These are phyloP conservation scores for Exserohilum turcica DNA, from an alignment of 2,329 filamentous ascomycete genomes.

Conservation along the genomic window DNA sequence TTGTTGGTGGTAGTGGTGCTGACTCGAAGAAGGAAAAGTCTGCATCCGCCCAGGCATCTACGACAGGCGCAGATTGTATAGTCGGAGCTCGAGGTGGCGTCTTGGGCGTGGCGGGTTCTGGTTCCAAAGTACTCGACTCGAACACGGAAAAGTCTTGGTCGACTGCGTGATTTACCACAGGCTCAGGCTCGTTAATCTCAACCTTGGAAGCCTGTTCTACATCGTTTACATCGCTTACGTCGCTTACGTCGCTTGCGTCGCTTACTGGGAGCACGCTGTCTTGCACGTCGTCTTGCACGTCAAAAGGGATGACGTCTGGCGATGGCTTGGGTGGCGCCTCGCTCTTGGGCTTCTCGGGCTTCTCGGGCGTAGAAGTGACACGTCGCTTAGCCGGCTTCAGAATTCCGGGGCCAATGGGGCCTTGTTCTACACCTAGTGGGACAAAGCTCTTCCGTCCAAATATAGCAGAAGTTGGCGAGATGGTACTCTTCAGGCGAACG, in stretches of 20 bases:
- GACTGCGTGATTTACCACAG: neutral
- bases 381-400: slow-evolving; percentile 33
- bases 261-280: neutral
- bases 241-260: no score
- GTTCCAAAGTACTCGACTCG: neutral
- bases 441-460: slow-evolving; percentile 39
- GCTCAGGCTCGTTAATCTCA: neutral
- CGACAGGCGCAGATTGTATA: neutral
- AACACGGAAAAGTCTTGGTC: slow-evolving; percentile 12
- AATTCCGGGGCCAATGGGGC: slow-evolving; percentile 38
- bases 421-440: slow-evolving; percentile 29
- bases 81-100: slow-evolving; percentile 12
- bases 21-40: slow-evolving; percentile 43
- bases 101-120: slow-evolving; percentile 1
- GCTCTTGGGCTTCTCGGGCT: slow-evolving; percentile 9
- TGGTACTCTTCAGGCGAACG: slow-evolving; percentile 38
- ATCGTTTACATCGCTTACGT: no score
- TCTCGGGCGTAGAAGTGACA: slow-evolving; percentile 14
- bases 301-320: neutral
- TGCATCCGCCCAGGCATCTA: slow-evolving; percentile 21
- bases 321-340: neutral
- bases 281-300: neutral
- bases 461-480: slow-evolving; percentile 43
- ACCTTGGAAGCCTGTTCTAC: neutral
- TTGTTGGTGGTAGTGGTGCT: neutral